These are phyloP conservation scores for Calonectria crousiana DNA, from an alignment of 2,329 filamentous ascomycete species.

Conservation along the genomic window DNA sequence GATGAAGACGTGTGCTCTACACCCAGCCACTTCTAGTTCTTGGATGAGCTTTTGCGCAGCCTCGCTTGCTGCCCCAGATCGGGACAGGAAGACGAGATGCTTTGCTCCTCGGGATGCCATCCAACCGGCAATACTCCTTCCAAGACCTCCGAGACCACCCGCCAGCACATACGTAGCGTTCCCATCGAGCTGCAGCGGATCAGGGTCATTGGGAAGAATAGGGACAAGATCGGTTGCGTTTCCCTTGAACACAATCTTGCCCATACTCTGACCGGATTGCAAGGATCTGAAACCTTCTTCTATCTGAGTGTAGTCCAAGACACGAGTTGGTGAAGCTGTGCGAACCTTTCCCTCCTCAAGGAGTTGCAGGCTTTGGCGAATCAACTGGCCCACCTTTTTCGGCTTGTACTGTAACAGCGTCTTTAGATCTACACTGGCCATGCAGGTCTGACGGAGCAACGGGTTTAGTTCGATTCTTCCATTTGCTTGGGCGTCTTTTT, in stretches of 20 bases:
- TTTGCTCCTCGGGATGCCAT: slow-evolving; percentile 28
- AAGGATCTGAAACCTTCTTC: slow-evolving; percentile 22
- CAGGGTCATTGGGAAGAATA: neutral
- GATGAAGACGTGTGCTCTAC: neutral
- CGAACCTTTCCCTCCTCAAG: slow-evolving; percentile 1
- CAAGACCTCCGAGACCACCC: slow-evolving; percentile 20
- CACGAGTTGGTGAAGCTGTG: neutral
- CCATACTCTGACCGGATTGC: slow-evolving; percentile 27
- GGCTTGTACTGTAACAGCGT: neutral
- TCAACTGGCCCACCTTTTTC: slow-evolving; percentile 6
- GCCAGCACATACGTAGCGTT: slow-evolving; percentile 14
- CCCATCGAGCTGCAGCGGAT: neutral
- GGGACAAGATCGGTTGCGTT: slow-evolving; percentile 6
- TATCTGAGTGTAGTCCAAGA: neutral
- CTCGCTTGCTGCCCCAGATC: slow-evolving; percentile 41
- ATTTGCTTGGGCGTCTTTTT: slow-evolving; percentile 38
- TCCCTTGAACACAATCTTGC: slow-evolving; percentile 22
- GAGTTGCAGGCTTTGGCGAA: neutral
- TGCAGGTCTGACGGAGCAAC: slow-evolving; percentile 38
- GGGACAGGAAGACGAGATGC: slow-evolving; percentile 45
- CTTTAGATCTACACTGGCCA: neutral
- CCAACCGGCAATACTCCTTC: slow-evolving; percentile 15
- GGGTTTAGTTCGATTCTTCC: slow-evolving; percentile 43
- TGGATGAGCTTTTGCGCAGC: slow-evolving; percentile 35
- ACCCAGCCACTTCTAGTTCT: neutral